Conservation (phyloP, 352 stramenopile genomes). For the Pythium angustatum region DNA sequence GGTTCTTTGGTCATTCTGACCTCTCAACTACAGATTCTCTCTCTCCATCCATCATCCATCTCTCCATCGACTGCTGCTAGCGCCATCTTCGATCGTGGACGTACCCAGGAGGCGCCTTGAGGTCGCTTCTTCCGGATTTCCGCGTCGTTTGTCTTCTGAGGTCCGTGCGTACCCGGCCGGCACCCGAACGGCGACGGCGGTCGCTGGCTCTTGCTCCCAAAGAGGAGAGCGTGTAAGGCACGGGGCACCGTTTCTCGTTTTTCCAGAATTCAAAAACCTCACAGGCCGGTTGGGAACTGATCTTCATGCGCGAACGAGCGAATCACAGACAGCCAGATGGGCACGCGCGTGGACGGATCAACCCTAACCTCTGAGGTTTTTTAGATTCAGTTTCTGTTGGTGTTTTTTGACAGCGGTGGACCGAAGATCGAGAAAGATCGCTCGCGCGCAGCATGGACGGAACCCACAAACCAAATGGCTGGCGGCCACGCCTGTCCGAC, state of each 20-base stretch:
- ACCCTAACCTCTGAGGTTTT: conserved; percentile 27
- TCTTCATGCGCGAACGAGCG: conserved; percentile 3
- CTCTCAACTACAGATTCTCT: too few relatives aligned
- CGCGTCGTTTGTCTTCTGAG: conserved; percentile 29
- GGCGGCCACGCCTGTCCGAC: conserved; percentile 4
- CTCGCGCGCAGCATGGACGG: neutral
- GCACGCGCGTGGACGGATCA: conserved; percentile 5
- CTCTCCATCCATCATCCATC: conserved; percentile 17
- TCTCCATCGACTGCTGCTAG: conserved; percentile 2
- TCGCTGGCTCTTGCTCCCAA: neutral
- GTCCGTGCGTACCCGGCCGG: neutral
- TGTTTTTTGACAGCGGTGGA: neutral
- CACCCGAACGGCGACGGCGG: neutral
- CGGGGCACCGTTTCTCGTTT: conserved; percentile 16
- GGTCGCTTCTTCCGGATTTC: conserved; percentile 13
- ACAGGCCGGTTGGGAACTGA: neutral
- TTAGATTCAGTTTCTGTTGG: conserved; percentile 11
- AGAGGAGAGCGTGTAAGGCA: conserved; percentile 13
- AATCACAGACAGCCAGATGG: conserved; percentile 25
- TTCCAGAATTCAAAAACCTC: conserved; percentile 34
- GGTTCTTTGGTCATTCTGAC: conserved; percentile 12
- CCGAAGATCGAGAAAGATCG: conserved; percentile 36
- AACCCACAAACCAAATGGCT: conserved; percentile 20
- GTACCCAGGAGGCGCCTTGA: conserved; percentile 8
- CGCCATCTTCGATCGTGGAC: neutral